Evolutionary conservation across 2,329 filamentous ascomycete species (phyloP).

Genomic region (Aspergillus transmontanensis): DNA sequence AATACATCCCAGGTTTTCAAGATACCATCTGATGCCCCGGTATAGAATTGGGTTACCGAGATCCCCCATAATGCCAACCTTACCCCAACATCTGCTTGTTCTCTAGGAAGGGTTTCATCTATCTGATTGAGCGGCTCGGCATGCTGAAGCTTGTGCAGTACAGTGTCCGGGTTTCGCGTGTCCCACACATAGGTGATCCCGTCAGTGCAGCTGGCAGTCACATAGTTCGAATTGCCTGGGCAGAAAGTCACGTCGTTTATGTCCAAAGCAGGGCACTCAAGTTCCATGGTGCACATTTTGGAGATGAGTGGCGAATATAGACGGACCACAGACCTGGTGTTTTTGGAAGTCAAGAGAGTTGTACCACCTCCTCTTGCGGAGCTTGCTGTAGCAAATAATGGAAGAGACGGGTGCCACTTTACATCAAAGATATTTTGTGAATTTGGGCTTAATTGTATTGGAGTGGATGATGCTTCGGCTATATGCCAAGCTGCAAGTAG

Average conservation of each 20-base stretch:
- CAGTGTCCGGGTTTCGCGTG: conserved; percentile 46
- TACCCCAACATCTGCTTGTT: conserved; percentile 60
- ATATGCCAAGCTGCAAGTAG: conserved; percentile 59
- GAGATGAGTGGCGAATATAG: conserved; percentile 50
- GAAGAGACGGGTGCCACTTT: conserved; percentile 56
- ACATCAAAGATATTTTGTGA: conserved; percentile 61
- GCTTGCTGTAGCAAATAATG: conserved; percentile 57
- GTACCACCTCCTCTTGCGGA: conserved; percentile 34
- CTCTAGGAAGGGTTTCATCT: conserved; percentile 40
- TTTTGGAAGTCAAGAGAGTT: conserved; percentile 32
- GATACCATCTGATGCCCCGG: conserved; percentile 62
- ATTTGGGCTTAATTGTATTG: conserved; percentile 47
- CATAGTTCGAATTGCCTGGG: conserved; percentile 47
- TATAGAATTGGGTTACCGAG: conserved; percentile 56
- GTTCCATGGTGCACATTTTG: conserved; percentile 45
- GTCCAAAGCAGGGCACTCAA: conserved; percentile 61
- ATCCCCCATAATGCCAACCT: conserved; percentile 61
- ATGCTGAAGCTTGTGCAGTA: conserved; percentile 56
- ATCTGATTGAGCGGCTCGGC: conserved; percentile 54
- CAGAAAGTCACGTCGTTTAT: conserved; percentile 63
- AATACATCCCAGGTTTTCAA: conserved; percentile 64
- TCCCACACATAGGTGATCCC: conserved; percentile 65
- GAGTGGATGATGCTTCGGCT: conserved; percentile 36
- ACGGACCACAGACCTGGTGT: conserved; percentile 53
- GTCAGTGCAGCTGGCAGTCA: conserved; percentile 63